phyloP scores from a whole-genome alignment of 2,329 filamentous ascomycete species.

The Colletotrichum sp. region DNA sequence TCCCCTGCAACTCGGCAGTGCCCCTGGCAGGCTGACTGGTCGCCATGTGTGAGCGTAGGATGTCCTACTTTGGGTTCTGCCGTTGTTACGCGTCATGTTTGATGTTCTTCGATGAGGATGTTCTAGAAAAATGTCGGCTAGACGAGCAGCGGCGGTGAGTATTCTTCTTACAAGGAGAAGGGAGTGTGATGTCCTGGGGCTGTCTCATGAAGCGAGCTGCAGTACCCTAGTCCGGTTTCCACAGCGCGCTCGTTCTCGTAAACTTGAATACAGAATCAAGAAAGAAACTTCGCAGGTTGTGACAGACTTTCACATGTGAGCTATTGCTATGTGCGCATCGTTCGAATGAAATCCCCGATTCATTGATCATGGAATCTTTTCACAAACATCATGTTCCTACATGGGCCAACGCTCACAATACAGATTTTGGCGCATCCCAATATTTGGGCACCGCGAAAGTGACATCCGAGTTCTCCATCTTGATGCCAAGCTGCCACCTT shows the following conservation, averaged over 20 bases:
- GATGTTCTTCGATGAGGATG: not conserved
- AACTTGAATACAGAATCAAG: not conserved
- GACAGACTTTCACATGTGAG: not conserved
- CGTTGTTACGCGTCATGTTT: not conserved
- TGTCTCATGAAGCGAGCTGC: not conserved
- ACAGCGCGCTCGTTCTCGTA: not conserved
- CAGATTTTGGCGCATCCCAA: constrained; percentile 29
- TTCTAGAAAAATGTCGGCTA: not conserved
- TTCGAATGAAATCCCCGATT: accelerated
- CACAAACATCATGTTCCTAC: not conserved
- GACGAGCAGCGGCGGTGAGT: not conserved
- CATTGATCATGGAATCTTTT: not conserved
- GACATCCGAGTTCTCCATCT: constrained; percentile 40
- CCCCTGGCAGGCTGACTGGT: not conserved
- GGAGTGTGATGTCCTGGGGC: not conserved
- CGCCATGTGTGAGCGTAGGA: not conserved
- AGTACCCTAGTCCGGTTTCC: not conserved
- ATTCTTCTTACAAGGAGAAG: not conserved
- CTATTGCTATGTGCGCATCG: not conserved
- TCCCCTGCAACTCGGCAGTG: not conserved
- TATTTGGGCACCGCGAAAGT: constrained; percentile 26
- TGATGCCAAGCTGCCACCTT: constrained; percentile 47
- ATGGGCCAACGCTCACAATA: constrained; percentile 16
- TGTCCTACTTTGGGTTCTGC: accelerated
- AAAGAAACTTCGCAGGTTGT: not conserved